Evolutionary conservation across 345 rosid species (phyloP), one percentile per base, ranked within the genome.

Genomic region (Dipteronia dyeriana): DNA sequence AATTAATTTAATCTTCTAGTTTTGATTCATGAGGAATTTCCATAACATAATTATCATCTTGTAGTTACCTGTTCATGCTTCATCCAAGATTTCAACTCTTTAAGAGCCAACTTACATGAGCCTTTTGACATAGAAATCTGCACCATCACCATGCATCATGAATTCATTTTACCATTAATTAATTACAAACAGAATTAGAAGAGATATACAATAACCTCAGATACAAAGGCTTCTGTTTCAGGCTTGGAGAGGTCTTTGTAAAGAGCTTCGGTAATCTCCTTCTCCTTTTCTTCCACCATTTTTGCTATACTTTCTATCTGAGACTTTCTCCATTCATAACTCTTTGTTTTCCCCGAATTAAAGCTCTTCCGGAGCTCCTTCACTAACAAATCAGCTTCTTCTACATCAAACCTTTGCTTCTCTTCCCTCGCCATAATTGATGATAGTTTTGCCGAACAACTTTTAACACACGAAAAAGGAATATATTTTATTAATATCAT

Each of bases 81-180:
- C 97, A 92, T 92, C 98, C 98, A 92, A 6, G 73, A 74, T 75
- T 92, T 87, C 73, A 95, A 76, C 60, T 91, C 91, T 71, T 87
- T 78, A 43, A 90, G 85, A 12, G 91, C 92, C 84, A 85, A 82
- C 83, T 81, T 79, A 78, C 91, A 86, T 2, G 97, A 79, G 20
- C 92, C 82, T 60, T 84, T 89, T 56, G 79, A 62, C 87, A 81
- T 79, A 14, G 87, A 76, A 83, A 94, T 87, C 98, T 92, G 91
- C 79, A 83, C 4, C 38, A 34, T 34, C 38, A 34, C 38, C 38
- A 4, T 34, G 38, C 38, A 34, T 34, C 38, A 34, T 5, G 38
- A 34, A 34, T 34, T 34, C 38, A 34, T 34, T 34, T 34, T 34
- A 34, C 38, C 38, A 34, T 4, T 34, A 4, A 34, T 1, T n/a